Percentiles rank a stretch among this genome's conserved stretches.
Conservation (phyloP, 1,139 yeast genomes). For the Lodderomyces elongisporus region DNA sequence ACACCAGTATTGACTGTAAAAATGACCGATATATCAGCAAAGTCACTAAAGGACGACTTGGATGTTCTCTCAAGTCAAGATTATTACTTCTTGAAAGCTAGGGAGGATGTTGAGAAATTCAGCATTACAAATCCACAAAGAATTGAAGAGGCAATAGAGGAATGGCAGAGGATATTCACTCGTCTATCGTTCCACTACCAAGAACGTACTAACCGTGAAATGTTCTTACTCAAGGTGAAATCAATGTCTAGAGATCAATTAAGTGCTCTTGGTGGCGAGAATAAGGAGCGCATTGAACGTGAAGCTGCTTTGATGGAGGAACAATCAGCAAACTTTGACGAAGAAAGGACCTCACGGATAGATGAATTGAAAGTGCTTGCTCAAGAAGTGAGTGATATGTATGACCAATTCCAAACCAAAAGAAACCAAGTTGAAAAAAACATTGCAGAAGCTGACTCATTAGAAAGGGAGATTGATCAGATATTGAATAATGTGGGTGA, state of each 20-base stretch:
- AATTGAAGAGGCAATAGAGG: neutral
- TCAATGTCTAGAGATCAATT: neutral
- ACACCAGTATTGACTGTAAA: too few species aligned
- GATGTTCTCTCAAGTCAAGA: conserved; percentile 1
- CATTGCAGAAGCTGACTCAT: neutral
- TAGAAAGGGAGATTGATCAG: neutral
- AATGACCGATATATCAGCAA: conserved; percentile 1
- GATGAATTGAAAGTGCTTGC: neutral
- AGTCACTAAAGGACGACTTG: neutral
- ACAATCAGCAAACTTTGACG: neutral
- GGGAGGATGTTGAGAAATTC: neutral
- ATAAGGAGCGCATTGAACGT: neutral
- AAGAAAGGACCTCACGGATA: neutral
- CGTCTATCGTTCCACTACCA: neutral
- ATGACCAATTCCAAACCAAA: neutral
- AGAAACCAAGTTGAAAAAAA: neutral
- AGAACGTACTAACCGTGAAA: neutral
- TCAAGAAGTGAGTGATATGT: neutral
- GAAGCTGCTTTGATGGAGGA: neutral
- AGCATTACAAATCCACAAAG: neutral
- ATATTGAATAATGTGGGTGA: neutral
- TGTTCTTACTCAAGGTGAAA: neutral
- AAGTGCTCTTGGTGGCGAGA: neutral
- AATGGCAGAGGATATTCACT: neutral
- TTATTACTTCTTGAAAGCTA: neutral